Evolutionary conservation across 2,329 filamentous ascomycete species (phyloP).

Genomic region (Fusarium scirpi): DNA sequence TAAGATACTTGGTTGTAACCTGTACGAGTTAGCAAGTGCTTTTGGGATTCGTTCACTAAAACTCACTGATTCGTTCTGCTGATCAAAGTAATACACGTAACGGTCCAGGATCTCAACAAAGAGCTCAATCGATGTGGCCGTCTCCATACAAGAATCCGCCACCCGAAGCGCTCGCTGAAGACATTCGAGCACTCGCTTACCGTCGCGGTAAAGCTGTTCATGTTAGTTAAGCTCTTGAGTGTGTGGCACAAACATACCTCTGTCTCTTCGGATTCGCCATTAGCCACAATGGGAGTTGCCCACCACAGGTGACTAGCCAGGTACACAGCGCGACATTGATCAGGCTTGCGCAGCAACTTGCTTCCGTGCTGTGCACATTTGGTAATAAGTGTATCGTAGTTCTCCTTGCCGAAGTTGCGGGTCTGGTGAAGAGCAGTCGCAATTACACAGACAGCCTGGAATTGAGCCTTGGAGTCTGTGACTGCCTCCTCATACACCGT

Average conservation of each 20-base stretch:
- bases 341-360: constrained; percentile 96
- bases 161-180: constrained; percentile 94
- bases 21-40: constrained; percentile 46
- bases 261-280: constrained; percentile 83
- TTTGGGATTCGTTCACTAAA: neutral
- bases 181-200: constrained; percentile 96
- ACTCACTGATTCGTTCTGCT: constrained; percentile 92
- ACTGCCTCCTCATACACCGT: constrained; percentile 98
- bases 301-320: constrained; percentile 98
- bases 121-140: constrained; percentile 93
- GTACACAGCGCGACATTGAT: constrained; percentile 97
- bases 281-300: constrained; percentile 84
- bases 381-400: constrained; percentile 98
- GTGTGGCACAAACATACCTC: constrained; percentile 65
- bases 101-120: constrained; percentile 98
- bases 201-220: constrained; percentile 90
- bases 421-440: constrained; percentile 90
- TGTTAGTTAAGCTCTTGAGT: constrained; percentile 34
- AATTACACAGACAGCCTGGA: constrained; percentile 96
- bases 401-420: constrained; percentile 92
- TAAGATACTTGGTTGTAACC: constrained; percentile 96
- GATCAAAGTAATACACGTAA: constrained; percentile 99
- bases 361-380: constrained; percentile 97
- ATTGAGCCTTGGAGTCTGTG: constrained; percentile 95
- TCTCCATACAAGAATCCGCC: constrained; percentile 99